Percentiles rank a stretch among this genome's conserved stretches.
These are phyloP conservation scores for Boletus subparvulus DNA, from an alignment of 768 basidiomycete species.

Conservation along the genomic window DNA sequence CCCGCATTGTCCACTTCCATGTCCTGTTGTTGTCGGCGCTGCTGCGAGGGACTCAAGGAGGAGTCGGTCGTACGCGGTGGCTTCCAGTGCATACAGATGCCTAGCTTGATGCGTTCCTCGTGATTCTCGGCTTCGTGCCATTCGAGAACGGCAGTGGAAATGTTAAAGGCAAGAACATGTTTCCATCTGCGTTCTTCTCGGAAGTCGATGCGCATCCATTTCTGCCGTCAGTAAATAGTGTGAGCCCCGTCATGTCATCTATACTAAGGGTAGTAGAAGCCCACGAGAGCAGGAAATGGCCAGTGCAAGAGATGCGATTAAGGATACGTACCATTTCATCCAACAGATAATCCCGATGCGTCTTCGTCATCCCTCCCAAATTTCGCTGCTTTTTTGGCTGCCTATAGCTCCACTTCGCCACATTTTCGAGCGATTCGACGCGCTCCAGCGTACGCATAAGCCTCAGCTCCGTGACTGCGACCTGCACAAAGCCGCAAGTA, in stretches of 20 bases:
- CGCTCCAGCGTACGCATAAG: conserved; percentile 79
- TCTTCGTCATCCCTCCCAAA: conserved; percentile 70
- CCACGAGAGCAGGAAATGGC: neutral
- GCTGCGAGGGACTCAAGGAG: conserved; percentile 14
- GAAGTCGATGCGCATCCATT: conserved; percentile 97
- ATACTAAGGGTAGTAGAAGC: neutral
- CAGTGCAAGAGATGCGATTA: neutral
- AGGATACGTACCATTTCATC: conserved; percentile 83
- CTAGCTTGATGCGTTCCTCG: conserved; percentile 62
- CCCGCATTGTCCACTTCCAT: conserved; percentile 33
- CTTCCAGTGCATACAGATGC: conserved; percentile 69
- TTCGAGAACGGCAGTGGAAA: conserved; percentile 79
- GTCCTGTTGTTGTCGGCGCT: conserved; percentile 33
- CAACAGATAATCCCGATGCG: conserved; percentile 93
- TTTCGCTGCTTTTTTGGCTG: conserved; percentile 94
- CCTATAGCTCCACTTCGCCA: conserved; percentile 84
- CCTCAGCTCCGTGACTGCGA: conserved; percentile 77
- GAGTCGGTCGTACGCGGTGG: conserved; percentile 39
- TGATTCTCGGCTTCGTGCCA: conserved; percentile 78
- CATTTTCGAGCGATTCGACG: conserved; percentile 79
- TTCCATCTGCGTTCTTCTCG: conserved; percentile 96
- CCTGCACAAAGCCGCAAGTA: conserved; percentile 38
- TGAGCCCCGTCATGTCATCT: conserved; percentile 7
- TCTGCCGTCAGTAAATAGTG: conserved; percentile 45
- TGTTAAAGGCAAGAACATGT: conserved; percentile 73